These are phyloP conservation scores for Talaromyces trachyspermus DNA, from an alignment of 495 filamentous ascomycete genomes.

Conservation along the genomic window DNA sequence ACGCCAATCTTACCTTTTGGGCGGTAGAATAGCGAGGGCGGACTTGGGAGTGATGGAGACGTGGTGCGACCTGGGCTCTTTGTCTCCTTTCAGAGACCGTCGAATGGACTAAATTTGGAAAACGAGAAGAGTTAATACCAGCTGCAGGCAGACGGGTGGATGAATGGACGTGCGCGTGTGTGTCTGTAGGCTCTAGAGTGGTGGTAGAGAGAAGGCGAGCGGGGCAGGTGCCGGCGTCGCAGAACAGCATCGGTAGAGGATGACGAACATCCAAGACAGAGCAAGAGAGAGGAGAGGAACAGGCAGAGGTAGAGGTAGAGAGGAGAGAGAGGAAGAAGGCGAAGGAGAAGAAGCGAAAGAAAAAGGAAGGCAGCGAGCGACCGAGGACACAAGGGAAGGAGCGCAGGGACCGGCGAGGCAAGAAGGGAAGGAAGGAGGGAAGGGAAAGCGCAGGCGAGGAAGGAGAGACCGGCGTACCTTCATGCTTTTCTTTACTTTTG, in stretches of 20 bases:
- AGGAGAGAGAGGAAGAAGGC: too few species aligned
- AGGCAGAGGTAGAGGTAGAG: conserved; percentile 1
- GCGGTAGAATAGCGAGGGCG: conserved; percentile 89
- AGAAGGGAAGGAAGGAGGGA: conserved; percentile 13
- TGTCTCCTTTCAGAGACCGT: conserved; percentile 82
- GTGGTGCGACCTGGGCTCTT: conserved; percentile 65
- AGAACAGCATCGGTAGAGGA: neutral
- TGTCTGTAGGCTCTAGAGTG: too few species aligned
- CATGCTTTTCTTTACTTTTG: conserved; percentile 1
- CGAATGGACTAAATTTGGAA: conserved; percentile 64
- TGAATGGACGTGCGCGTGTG: too few species aligned
- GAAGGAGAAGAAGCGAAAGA: too few species aligned
- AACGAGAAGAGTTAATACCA: too few species aligned
- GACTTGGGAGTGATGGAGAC: conserved; percentile 88
- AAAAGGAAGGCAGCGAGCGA: too few species aligned
- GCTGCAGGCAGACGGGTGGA: too few species aligned
- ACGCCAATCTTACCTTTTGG: conserved; percentile 73
- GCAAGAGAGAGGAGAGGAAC: neutral
- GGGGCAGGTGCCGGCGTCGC: too few species aligned
- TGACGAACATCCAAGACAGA: conserved; percentile 8
- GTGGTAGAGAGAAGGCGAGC: too few species aligned
- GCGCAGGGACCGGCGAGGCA: conserved; percentile 5
- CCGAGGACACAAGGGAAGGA: conserved; percentile 8
- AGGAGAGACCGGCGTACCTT: conserved; percentile 7
- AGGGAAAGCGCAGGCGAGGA: conserved; percentile 12